These are phyloP conservation scores for Aspergillus panamensis DNA, from an alignment of 495 filamentous ascomycete species.

Conservation along the genomic window DNA sequence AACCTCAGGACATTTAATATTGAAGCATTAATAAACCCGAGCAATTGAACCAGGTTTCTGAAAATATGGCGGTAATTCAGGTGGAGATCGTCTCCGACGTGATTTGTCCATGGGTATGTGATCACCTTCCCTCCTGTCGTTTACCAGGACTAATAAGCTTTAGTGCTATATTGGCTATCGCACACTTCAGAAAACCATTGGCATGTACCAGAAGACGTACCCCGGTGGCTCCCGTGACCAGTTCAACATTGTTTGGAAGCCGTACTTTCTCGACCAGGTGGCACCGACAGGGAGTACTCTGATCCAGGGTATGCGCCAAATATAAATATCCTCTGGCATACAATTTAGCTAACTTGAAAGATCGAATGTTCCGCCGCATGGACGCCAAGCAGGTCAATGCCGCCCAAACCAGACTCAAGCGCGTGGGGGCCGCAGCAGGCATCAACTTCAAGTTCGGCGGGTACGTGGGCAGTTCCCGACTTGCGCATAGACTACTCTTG, in stretches of 20 bases:
- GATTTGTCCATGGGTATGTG: slow-evolving; percentile 60
- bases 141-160: neutral
- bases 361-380: slow-evolving; percentile 24
- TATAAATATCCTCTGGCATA: too few relatives aligned
- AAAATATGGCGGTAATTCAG: slow-evolving; percentile 57
- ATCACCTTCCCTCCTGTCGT: neutral
- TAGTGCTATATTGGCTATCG: slow-evolving; percentile 69
- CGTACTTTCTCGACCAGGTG: slow-evolving; percentile 63
- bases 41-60: neutral
- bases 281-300: slow-evolving; percentile 40
- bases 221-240: slow-evolving; percentile 52
- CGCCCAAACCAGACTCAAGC: slow-evolving; percentile 19
- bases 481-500: slow-evolving; percentile 18
- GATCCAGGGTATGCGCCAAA: slow-evolving; percentile 11
- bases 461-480: slow-evolving; percentile 22
- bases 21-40: neutral
- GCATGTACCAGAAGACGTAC: slow-evolving; percentile 50
- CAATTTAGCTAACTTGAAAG: neutral
- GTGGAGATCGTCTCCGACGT: slow-evolving; percentile 64
- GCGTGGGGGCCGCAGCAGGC: slow-evolving; percentile 11
- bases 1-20: too few relatives aligned
- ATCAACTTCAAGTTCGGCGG: slow-evolving; percentile 26
- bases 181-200: slow-evolving; percentile 58
- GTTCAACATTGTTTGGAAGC: slow-evolving; percentile 58
- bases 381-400: slow-evolving; percentile 14